Base-by-base conservation (phyloP, 495 filamentous ascomycete species). In the Cairneyella variabilis region DNA sequence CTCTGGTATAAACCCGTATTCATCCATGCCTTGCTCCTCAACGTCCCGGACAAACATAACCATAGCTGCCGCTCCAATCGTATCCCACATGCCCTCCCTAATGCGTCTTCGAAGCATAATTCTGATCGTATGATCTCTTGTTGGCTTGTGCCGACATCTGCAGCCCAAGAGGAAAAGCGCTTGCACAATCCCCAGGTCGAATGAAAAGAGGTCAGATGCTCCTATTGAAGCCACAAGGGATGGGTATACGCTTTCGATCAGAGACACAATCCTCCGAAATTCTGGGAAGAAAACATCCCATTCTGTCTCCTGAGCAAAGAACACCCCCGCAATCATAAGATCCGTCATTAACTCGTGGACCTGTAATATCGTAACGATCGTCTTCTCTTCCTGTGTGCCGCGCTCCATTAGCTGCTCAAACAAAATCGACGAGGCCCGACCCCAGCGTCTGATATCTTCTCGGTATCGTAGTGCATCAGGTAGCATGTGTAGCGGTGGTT, bases 81-180 rank as follows among this genome's bases (percentile, higher is more conserved):
- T 25, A 30, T 76, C 69, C 67, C 69, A 76, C 2, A 75, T 58
- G 0, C 74, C 75, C 58, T 79, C 75, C 54, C 71, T 37, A 40
- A 39, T 32, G 11, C 47, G 23, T n/a, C n/a, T 18, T 5, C 32
- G n/a, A 8, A 22, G n/a, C 11, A 57, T n/a, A 6, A 57, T 22
- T 7, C 41, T 30, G 3, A 51, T 51, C 14, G 54, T 27, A 7
- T 20, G 17, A 18, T 37, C 23, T 32, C 53, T 45, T 10, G 14
- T 48, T 6, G 5, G 10, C 12, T 17, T 20, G 28, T 40, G 16
- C 22, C 54, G 47, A 32, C 39, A 57, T n/a, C 54, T 23, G 28
- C 14, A 46, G 1, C 16, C 20, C 2, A 47, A 30, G 6, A 54
- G 20, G 44, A 64, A 76, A 1, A 73, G 47, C 0, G 68, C 59